Evolutionary conservation across 192 early-diverging fungal genomes (phyloP), one percentile per base, ranked within the genome.

Genomic region (Chytriomyces sp.): DNA sequence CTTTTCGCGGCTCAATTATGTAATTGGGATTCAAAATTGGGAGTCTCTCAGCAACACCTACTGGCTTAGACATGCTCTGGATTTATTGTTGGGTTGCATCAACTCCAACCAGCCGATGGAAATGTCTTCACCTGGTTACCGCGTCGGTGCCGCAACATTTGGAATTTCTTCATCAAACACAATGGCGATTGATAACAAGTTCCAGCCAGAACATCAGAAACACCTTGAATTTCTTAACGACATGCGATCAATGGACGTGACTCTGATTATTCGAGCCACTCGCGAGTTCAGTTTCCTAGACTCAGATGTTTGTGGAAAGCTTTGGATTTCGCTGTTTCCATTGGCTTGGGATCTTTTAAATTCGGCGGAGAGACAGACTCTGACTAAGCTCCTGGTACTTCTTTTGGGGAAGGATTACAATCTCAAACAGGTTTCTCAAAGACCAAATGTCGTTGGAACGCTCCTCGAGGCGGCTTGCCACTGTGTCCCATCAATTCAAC

Each of bases 401-500:
- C 82, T 99, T 13, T 87, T 99, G 23, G 92, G 95, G 2, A 93
- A 94, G 74, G 95, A 96, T 26, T 98, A 95, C 70, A 97, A 99
- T 77, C 82, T 82, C 64, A 88, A 87, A 69, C 97, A 99, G 81
- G 83, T 85, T 7, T 86, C 91, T 18, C 67, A 86, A 45, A 88
- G 95, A 6, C 95, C 96, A n/a, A 99, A 99, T 81, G 94, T 98
- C 5, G 91, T 99, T 24, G 95, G 97, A 77, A 92, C 94, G 3
- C 80, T 99, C 4, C 79, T 99, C 20, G 93, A 97, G 1, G 95
- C 93, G 60, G 91, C 97, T 70, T 90, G 91, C 62, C 86, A 84
- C 16, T 96, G 93, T 65, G 63, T 84, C 0, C 91, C 94, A 2
- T 45, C 85, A 5, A 91, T 95, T 26, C 89, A 90, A 46, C 83